phyloP scores from a whole-genome alignment of 2,329 filamentous ascomycete genomes.

The Drechslerella dactyloides region DNA sequence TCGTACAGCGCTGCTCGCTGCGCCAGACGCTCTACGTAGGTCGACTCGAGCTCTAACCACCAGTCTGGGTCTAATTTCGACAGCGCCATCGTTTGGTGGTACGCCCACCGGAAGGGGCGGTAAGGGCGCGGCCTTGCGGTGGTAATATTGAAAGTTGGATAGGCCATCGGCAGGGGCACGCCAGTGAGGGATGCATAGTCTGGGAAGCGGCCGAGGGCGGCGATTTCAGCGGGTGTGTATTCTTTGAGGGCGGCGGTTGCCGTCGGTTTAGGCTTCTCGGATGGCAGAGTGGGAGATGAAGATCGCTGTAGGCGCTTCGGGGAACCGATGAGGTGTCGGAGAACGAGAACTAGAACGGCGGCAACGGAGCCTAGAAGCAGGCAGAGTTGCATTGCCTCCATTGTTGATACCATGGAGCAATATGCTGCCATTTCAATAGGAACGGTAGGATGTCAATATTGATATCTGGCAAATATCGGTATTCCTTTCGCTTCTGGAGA shows the following conservation, averaged over 20 bases:
- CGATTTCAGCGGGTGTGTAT: slow-evolving; percentile 64
- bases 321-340: background rate
- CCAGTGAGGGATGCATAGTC: slow-evolving; percentile 78
- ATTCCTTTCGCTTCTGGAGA: too few relatives aligned
- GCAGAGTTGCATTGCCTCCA: background rate
- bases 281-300: background rate
- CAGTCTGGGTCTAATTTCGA: slow-evolving; percentile 80
- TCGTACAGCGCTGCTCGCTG: slow-evolving; percentile 71
- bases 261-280: background rate
- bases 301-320: background rate
- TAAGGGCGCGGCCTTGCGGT: slow-evolving; percentile 76
- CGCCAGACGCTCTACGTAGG: slow-evolving; percentile 71
- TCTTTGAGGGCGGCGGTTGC: slow-evolving; percentile 11
- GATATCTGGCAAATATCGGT: too few relatives aligned
- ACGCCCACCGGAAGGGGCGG: slow-evolving; percentile 80
- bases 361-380: background rate
- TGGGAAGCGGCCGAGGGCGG: slow-evolving; percentile 75
- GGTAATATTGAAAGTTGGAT: slow-evolving; percentile 70
- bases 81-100: slow-evolving; percentile 88
- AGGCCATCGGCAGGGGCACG: slow-evolving; percentile 72
- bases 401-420: too few relatives aligned
- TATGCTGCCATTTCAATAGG: too few relatives aligned
- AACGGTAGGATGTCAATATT: too few relatives aligned
- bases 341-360: background rate
- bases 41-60: slow-evolving; percentile 86